Evolutionary conservation across 2,329 filamentous ascomycete species (phyloP).

Genomic region (Onygena corvina): DNA sequence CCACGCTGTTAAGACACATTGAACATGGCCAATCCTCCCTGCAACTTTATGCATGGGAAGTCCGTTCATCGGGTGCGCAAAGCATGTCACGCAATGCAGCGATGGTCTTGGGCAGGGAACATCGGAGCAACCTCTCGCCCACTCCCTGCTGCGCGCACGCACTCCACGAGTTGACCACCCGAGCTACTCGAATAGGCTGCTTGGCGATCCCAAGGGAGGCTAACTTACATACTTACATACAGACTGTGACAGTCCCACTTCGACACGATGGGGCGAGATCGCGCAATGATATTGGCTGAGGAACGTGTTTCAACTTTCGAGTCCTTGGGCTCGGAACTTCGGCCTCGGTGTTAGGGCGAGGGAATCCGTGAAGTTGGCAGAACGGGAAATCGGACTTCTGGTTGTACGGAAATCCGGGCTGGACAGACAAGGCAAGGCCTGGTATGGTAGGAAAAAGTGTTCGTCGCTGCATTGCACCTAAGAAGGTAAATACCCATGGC

Average conservation of each 20-base stretch:
- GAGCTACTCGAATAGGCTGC: too few relatives aligned
- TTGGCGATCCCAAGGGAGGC: too few relatives aligned
- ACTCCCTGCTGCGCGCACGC: background rate
- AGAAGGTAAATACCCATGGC: background rate
- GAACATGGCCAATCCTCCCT: background rate
- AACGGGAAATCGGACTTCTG: background rate
- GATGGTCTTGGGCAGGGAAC: background rate
- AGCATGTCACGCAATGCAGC: background rate
- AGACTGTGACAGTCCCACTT: too few relatives aligned
- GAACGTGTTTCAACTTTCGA: background rate
- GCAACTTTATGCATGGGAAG: background rate
- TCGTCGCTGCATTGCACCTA: too few relatives aligned
- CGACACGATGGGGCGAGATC: too few relatives aligned
- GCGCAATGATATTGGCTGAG: background rate
- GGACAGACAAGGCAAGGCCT: background rate
- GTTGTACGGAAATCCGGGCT: background rate
- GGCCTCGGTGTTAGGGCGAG: constrained; percentile 1
- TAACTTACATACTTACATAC: too few relatives aligned
- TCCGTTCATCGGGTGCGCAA: background rate
- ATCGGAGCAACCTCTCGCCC: background rate
- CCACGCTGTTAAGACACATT: background rate
- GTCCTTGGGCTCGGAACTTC: background rate
- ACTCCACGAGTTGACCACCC: too few relatives aligned
- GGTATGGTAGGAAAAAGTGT: too few relatives aligned
- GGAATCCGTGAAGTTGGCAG: background rate